Percentiles rank a stretch among this genome's conserved stretches.
These are phyloP conservation scores for Angophora floribunda DNA, from an alignment of 345 rosid genomes.

Conservation along the genomic window DNA sequence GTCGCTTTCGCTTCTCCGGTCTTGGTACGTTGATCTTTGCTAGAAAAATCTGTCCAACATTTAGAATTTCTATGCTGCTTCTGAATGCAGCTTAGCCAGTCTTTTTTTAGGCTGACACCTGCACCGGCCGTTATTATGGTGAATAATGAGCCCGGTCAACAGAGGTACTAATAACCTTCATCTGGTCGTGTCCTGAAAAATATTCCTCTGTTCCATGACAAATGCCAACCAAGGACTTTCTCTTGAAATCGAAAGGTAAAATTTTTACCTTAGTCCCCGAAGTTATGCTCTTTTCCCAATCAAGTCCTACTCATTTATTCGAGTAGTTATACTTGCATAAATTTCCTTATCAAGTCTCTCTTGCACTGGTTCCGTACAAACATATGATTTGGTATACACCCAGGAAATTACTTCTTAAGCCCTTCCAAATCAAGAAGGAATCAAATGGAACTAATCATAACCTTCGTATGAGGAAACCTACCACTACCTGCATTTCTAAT, in stretches of 20 bases:
- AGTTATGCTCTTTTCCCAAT: neutral
- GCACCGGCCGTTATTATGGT: too few species aligned
- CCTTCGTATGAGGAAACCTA: neutral
- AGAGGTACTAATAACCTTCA: too few species aligned
- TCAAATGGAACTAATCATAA: neutral
- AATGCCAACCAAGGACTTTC: too few species aligned
- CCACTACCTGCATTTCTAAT: neutral
- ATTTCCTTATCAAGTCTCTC: too few species aligned
- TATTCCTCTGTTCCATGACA: too few species aligned
- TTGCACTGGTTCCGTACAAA: too few species aligned
- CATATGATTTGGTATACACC: neutral
- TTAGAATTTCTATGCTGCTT: neutral
- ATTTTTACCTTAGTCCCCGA: too few species aligned
- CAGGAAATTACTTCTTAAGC: neutral
- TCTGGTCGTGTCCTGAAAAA: too few species aligned
- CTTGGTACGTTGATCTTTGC: neutral
- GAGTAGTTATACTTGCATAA: neutral
- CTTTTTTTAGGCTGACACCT: too few species aligned
- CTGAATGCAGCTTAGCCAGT: neutral
- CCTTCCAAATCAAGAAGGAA: neutral
- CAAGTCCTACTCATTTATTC: neutral
- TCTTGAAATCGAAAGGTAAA: too few species aligned
- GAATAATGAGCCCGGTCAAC: too few species aligned
- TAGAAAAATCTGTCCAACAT: neutral
- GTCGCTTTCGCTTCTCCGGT: neutral